Evolutionary conservation across 2,329 filamentous ascomycete genomes (phyloP).

Genomic region (Chrysoporthe austroafricana): DNA sequence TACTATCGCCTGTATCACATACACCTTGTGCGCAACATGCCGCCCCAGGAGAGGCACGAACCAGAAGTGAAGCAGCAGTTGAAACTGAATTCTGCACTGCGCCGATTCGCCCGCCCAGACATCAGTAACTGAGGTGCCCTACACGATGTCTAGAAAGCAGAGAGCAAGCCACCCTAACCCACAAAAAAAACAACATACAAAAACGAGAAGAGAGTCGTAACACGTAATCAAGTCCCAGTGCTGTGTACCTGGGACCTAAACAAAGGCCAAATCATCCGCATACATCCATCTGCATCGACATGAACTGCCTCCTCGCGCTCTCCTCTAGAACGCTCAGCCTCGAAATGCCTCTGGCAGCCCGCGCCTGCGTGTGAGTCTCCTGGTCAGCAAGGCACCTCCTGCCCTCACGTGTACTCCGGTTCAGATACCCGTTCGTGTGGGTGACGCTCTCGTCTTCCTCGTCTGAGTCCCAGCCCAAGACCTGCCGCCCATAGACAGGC

Average conservation of each 20-base stretch:
- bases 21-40: too few species aligned
- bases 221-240: not conserved
- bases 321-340: conserved; percentile 23
- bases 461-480: conserved; percentile 29
- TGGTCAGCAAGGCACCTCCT: not conserved
- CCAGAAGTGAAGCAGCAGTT: not conserved
- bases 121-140: not conserved
- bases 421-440: not conserved
- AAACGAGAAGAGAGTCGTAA: not conserved
- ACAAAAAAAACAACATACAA: not conserved
- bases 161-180: not conserved
- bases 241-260: conserved; percentile 6
- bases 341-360: not conserved
- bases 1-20: too few species aligned
- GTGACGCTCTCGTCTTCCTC: not conserved
- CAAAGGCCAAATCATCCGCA: not conserved
- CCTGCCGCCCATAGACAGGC: conserved; percentile 28
- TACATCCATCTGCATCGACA: conserved; percentile 20
- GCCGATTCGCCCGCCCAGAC: not conserved
- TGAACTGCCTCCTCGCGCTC: conserved; percentile 22
- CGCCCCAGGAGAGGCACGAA: too few species aligned
- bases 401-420: not conserved
- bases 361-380: not conserved
- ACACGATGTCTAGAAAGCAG: not conserved
- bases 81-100: not conserved